Percentiles rank a stretch among this genome's conserved stretches.
Conservation (phyloP, 805 yeast species). For the Metschnikowia colocasiae region DNA sequence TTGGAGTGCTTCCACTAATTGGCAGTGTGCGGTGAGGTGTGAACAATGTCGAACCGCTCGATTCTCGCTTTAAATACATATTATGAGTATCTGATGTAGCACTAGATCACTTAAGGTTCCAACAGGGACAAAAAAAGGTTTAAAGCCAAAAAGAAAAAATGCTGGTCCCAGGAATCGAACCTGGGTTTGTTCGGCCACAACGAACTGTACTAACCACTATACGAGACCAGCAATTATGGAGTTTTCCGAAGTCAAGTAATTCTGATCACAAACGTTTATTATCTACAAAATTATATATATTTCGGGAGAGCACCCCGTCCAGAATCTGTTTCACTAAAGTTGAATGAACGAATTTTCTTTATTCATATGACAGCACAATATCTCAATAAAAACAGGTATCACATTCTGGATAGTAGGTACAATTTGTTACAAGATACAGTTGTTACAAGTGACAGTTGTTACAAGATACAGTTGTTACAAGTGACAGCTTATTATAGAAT, state of each 20-base stretch:
- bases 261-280: too few species aligned
- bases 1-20: neutral
- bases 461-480: too few species aligned
- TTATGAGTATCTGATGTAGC: neutral
- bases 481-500: too few species aligned
- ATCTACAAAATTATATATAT: too few species aligned
- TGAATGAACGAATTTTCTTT: too few species aligned
- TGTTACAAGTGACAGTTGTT: too few species aligned
- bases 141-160: constrained; percentile 28
- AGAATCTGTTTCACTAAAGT: too few species aligned
- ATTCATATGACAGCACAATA: too few species aligned
- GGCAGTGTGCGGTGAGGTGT: neutral
- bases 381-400: too few species aligned
- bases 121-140: neutral
- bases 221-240: constrained; percentile 38
- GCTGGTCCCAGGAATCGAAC: constrained; percentile 75
- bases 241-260: neutral
- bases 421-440: too few species aligned
- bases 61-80: constrained; percentile 3
- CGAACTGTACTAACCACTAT: constrained; percentile 72
- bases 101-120: neutral
- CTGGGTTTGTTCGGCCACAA: constrained; percentile 73
- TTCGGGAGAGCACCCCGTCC: too few species aligned
- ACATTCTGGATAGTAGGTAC: too few species aligned
- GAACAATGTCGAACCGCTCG: neutral